A percentile compares a stretch with the other conserved stretches of the same genome.
Evolutionary conservation across 345 rosid species (phyloP).

Genomic region (Rubroshorea leprosula): DNA sequence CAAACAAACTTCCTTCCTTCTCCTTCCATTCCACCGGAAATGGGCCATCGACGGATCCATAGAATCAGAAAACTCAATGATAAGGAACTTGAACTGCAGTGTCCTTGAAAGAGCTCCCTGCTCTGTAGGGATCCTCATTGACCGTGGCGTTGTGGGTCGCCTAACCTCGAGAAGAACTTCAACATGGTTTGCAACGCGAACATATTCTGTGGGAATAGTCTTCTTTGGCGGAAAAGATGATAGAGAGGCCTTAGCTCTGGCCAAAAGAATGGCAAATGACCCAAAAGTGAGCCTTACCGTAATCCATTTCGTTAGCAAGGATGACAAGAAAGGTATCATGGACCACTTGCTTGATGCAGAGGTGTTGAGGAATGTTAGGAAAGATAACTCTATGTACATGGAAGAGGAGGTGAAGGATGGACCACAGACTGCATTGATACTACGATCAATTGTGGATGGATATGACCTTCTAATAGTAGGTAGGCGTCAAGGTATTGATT

Average conservation of each 20-base stretch:
- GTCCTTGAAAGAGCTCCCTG: constrained; percentile 35
- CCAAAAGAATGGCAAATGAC: constrained; percentile 39
- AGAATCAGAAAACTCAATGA: constrained; percentile 15
- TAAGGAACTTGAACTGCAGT: constrained; percentile 23
- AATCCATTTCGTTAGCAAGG: constrained; percentile 15
- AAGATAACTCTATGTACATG: constrained; percentile 12
- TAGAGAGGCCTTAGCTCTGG: constrained; percentile 43
- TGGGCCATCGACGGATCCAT: constrained; percentile 25
- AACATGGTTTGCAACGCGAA: background rate
- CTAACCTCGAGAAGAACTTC: background rate
- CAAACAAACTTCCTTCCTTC: constrained; percentile 26
- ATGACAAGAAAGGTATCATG: background rate
- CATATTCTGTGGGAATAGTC: constrained; percentile 25
- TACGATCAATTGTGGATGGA: constrained; percentile 27
- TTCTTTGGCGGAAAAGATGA: constrained; percentile 68
- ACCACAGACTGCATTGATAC: constrained; percentile 23
- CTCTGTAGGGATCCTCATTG: constrained; percentile 31
- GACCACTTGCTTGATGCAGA: constrained; percentile 35
- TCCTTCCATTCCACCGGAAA: constrained; percentile 41
- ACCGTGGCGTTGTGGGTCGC: constrained; percentile 8
- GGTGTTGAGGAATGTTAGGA: constrained; percentile 26
- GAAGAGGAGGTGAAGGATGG: constrained; percentile 35
- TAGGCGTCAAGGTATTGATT: constrained; percentile 28
- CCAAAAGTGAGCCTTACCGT: constrained; percentile 27
- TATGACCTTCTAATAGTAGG: constrained; percentile 50